Percentiles rank a stretch among this genome's conserved stretches.
Evolutionary conservation across 768 basidiomycete species (phyloP).

Genomic region (Leccinum ochraceum): DNA sequence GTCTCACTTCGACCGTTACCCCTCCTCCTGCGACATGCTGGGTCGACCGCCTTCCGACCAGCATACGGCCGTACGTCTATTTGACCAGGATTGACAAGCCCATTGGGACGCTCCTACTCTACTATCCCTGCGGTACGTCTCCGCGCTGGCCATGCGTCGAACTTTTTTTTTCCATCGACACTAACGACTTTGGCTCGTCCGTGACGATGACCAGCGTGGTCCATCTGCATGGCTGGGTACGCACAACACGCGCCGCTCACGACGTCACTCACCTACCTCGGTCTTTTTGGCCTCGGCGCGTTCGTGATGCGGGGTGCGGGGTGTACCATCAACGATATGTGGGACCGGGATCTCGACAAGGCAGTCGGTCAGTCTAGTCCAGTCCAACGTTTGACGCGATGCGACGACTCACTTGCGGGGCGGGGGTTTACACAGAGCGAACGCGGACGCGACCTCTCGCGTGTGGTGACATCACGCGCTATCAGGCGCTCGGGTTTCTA

Average conservation of each 20-base stretch:
- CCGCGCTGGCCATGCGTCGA: not conserved
- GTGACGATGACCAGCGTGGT: slow-evolving; percentile 75
- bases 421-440: slow-evolving; percentile 56
- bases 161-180: not conserved
- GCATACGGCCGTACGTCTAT: slow-evolving; percentile 75
- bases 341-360: slow-evolving; percentile 91
- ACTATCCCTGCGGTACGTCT: slow-evolving; percentile 88
- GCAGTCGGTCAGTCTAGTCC: slow-evolving; percentile 66
- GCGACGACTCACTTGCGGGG: too few species aligned
- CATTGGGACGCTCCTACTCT: slow-evolving; percentile 88
- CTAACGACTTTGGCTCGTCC: not conserved
- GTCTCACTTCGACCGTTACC: slow-evolving; percentile 16
- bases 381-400: not conserved
- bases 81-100: slow-evolving; percentile 94
- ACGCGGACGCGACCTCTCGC: slow-evolving; percentile 90
- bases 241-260: slow-evolving; percentile 66
- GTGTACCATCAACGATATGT: slow-evolving; percentile 99
- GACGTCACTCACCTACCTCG: slow-evolving; percentile 71
- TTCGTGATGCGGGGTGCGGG: slow-evolving; percentile 97
- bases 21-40: slow-evolving; percentile 45
- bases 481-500: slow-evolving; percentile 80
- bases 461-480: slow-evolving; percentile 70
- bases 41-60: slow-evolving; percentile 64
- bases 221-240: slow-evolving; percentile 95
- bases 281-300: slow-evolving; percentile 87